Conservation (phyloP, 2,329 filamentous ascomycete species). For the Clarireedia sp. region DNA sequence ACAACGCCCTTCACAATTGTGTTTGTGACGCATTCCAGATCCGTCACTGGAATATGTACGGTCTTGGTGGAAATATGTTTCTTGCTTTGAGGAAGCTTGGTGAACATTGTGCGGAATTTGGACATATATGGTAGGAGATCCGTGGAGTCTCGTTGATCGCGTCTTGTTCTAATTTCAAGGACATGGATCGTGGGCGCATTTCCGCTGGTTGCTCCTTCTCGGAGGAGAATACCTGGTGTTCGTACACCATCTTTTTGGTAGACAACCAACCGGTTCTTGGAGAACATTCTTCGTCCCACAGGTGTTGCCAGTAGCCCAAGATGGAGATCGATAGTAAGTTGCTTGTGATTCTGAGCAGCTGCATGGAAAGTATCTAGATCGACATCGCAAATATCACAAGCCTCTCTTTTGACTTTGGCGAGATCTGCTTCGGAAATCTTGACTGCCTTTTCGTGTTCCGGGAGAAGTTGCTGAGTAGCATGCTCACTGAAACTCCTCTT, state of each 20-base stretch:
- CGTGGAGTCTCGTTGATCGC: constrained; percentile 65
- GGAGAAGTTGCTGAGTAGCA: constrained; percentile 86
- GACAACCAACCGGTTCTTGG: constrained; percentile 67
- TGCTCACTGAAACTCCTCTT: constrained; percentile 99
- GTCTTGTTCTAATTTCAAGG: constrained; percentile 64
- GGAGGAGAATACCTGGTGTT: constrained; percentile 70
- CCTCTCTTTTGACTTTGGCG: constrained; percentile 78
- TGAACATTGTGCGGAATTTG: constrained; percentile 59
- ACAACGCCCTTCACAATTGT: constrained; percentile 53
- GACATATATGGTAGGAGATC: constrained; percentile 81
- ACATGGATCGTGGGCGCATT: constrained; percentile 63
- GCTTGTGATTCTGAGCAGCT: constrained; percentile 70
- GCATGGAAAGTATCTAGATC: constrained; percentile 76
- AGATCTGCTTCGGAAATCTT: constrained; percentile 87
- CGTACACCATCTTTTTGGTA: constrained; percentile 80
- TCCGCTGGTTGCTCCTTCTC: constrained; percentile 63
- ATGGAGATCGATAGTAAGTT: constrained; percentile 75
- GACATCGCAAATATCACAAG: constrained; percentile 73
- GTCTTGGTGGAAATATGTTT: constrained; percentile 62
- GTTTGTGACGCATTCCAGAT: constrained; percentile 78
- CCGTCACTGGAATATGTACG: constrained; percentile 61
- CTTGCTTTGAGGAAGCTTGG: constrained; percentile 57
- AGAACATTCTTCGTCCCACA: constrained; percentile 72
- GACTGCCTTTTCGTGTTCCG: constrained; percentile 92
- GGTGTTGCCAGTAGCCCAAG: constrained; percentile 70